A percentile compares a stretch with the other conserved stretches of the same genome.
phyloP scores from a whole-genome alignment of 768 basidiomycete genomes.

The Amanita jacksonii region DNA sequence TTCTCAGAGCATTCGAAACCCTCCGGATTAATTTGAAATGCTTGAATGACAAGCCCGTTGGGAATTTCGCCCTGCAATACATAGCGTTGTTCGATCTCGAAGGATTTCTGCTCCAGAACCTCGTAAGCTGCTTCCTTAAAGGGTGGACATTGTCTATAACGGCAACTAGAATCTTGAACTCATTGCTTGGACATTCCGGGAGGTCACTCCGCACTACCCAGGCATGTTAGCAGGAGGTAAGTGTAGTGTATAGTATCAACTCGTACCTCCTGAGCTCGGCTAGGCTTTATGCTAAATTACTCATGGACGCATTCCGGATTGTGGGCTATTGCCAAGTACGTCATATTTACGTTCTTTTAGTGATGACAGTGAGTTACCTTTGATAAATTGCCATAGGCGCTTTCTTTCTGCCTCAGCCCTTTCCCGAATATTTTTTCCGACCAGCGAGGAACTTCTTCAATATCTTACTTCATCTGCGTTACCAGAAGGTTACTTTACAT shows the following conservation, averaged over 20 bases:
- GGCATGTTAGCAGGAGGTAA: slow-evolving; percentile 69
- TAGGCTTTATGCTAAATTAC: slow-evolving; percentile 66
- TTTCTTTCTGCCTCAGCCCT: slow-evolving; percentile 51
- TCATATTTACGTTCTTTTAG: slow-evolving; percentile 11
- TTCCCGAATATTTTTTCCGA: slow-evolving; percentile 58
- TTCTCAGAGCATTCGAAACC: slow-evolving; percentile 44
- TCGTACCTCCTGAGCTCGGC: slow-evolving; percentile 10
- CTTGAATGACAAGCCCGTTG: slow-evolving; percentile 28
- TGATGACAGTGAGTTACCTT: not conserved
- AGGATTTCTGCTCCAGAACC: slow-evolving; percentile 41
- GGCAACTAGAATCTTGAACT: slow-evolving; percentile 46
- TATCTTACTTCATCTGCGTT: slow-evolving; percentile 44
- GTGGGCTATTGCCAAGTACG: slow-evolving; percentile 59
- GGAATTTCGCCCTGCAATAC: slow-evolving; percentile 49
- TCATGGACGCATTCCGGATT: slow-evolving; percentile 64
- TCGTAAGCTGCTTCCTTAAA: slow-evolving; percentile 32
- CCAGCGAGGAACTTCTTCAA: slow-evolving; percentile 40
- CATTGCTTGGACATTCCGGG: slow-evolving; percentile 53
- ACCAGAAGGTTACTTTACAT: slow-evolving; percentile 41
- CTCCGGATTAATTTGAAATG: slow-evolving; percentile 47
- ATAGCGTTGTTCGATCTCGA: slow-evolving; percentile 57
- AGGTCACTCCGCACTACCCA: slow-evolving; percentile 62
- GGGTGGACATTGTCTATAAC: slow-evolving; percentile 5
- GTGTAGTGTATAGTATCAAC: slow-evolving; percentile 8
- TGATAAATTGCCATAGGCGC: slow-evolving; percentile 30